Evolutionary conservation across 371 early-diverging fungal genomes (phyloP).

Genomic region (Mortierella sp.): DNA sequence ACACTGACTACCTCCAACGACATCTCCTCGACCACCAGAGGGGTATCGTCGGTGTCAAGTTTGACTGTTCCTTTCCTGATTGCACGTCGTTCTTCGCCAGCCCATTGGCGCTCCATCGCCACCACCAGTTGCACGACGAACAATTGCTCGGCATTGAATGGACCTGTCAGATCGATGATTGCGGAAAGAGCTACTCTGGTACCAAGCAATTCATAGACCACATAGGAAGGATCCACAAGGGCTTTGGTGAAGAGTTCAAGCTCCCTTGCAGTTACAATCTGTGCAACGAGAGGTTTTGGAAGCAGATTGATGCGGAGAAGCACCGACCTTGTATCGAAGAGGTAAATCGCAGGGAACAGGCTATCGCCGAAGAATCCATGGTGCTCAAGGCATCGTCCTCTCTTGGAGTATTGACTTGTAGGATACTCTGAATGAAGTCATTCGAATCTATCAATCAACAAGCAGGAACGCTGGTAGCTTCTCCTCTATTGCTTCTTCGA

Average conservation of each 20-base stretch:
- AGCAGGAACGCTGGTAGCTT: too few relatives aligned
- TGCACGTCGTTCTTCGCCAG: slow-evolving; percentile 27
- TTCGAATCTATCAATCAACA: too few relatives aligned
- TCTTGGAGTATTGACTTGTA: too few relatives aligned
- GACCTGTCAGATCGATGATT: slow-evolving; percentile 27
- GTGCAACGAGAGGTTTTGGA: slow-evolving; percentile 23
- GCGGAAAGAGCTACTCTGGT: slow-evolving; percentile 34
- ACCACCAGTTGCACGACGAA: slow-evolving; percentile 41
- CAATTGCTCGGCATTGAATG: slow-evolving; percentile 37
- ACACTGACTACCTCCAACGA: slow-evolving; percentile 37
- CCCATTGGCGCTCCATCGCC: slow-evolving; percentile 36
- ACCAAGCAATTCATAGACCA: slow-evolving; percentile 39
- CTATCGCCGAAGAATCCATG: background rate
- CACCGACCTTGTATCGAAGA: slow-evolving; percentile 20
- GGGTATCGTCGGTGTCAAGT: slow-evolving; percentile 30
- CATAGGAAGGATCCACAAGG: slow-evolving; percentile 27
- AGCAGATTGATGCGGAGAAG: slow-evolving; percentile 30
- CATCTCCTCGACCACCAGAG: slow-evolving; percentile 42
- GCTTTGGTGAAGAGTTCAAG: slow-evolving; percentile 10
- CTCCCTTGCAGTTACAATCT: slow-evolving; percentile 26
- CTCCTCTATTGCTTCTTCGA: too few relatives aligned
- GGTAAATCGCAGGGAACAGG: background rate
- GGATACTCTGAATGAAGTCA: too few relatives aligned
- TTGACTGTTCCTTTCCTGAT: slow-evolving; percentile 18
- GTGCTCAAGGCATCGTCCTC: too few relatives aligned